phyloP scores from a whole-genome alignment of 169 alveolate genomes.

The Cryptosporidium muris region DNA sequence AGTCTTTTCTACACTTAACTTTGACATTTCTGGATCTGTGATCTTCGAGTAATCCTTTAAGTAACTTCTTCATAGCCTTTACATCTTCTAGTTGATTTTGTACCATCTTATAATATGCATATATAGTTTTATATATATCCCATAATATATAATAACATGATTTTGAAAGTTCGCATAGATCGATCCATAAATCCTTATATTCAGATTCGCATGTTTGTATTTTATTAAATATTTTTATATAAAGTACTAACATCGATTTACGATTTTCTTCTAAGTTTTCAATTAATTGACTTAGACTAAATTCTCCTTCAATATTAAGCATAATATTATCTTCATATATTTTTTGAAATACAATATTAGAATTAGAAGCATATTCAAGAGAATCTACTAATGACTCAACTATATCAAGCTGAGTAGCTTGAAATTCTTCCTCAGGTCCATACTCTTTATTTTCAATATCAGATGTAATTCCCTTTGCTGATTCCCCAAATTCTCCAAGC shows the following conservation, averaged over 20 bases:
- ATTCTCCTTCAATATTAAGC: not conserved
- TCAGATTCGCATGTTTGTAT: conserved; percentile 1
- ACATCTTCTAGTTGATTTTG: not conserved
- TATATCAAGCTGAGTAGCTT: not conserved
- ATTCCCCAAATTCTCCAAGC: not conserved
- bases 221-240: not conserved
- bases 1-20: not conserved
- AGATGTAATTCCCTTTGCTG: not conserved
- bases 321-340: not conserved
- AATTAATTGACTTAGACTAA: not conserved
- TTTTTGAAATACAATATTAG: not conserved
- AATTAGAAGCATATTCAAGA: too few species aligned
- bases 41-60: not conserved
- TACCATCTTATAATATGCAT: not conserved
- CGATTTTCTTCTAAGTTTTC: not conserved
- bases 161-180: not conserved
- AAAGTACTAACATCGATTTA: not conserved
- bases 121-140: not conserved
- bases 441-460: not conserved
- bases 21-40: not conserved
- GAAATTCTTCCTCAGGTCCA: not conserved
- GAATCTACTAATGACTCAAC: not conserved
- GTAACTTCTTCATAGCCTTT: not conserved
- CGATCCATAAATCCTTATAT: not conserved
- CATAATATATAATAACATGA: not conserved